phyloP scores from a whole-genome alignment of 371 early-diverging fungal species.

The Mortierella sp. region DNA sequence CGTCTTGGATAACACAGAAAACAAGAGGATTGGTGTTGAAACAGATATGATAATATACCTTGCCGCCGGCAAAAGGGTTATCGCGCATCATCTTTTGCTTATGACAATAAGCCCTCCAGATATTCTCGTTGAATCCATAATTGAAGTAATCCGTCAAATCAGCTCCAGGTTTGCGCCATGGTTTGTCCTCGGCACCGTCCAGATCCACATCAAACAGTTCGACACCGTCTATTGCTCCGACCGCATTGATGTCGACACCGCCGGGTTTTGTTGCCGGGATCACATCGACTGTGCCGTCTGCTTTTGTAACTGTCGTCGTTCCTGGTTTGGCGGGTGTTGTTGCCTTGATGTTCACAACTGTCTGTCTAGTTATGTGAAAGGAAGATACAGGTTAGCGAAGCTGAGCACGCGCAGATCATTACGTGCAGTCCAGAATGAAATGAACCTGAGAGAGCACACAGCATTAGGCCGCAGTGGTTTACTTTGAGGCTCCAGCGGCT shows the following conservation, averaged over 20 bases:
- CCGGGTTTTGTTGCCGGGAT: slow-evolving; percentile 60
- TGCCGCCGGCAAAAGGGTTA: slow-evolving; percentile 39
- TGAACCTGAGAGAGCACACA: too few species aligned
- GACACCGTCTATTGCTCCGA: slow-evolving; percentile 84
- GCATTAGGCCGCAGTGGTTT: not conserved
- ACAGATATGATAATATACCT: slow-evolving; percentile 6
- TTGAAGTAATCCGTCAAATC: slow-evolving; percentile 99
- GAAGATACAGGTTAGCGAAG: not conserved
- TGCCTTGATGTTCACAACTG: slow-evolving; percentile 75
- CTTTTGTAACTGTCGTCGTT: slow-evolving; percentile 47
- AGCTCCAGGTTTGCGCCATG: slow-evolving; percentile 98
- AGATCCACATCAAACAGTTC: slow-evolving; percentile 91
- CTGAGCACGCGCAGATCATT: not conserved
- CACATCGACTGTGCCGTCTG: slow-evolving; percentile 46
- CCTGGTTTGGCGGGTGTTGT: slow-evolving; percentile 47
- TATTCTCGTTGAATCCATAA: slow-evolving; percentile 97
- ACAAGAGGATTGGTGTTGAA: not conserved
- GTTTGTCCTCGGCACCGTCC: slow-evolving; percentile 93
- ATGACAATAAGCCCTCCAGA: slow-evolving; percentile 93
- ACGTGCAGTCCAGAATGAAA: not conserved
- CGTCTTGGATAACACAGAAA: not conserved
- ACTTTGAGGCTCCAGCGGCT: slow-evolving; percentile 22
- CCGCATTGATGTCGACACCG: slow-evolving; percentile 78
- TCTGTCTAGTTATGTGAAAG: slow-evolving; percentile 32
- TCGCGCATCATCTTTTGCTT: slow-evolving; percentile 92